Evolutionary conservation across 345 rosid species (phyloP), one percentile per base, ranked within the genome.

Genomic region (Hypericum perforatum): DNA sequence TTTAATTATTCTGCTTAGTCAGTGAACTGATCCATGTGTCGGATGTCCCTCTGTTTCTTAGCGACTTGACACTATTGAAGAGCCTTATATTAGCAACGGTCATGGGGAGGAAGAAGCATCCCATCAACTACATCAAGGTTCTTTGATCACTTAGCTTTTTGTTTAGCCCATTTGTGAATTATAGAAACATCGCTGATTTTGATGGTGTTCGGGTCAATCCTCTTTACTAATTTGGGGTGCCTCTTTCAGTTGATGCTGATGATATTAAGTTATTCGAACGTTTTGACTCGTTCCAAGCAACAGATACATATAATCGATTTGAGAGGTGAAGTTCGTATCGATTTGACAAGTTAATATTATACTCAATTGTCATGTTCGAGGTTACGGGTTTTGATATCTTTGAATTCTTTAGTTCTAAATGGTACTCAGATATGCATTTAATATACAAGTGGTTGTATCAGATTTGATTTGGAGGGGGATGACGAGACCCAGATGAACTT

Each of bases 391-490:
- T 41, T 14, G n/a, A 44, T 39, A 11, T 7, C 40, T 70, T 12
- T 6, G 12, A 57, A 9, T 46, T 37, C 32, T 1, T 15, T 13
- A 9, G 43, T 42, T 36, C 39, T 53, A 43, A 54, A 54, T 61
- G 12, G 11, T 13, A 9, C 13, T 7, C 12, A 16, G 42, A 10
- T 10, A 5, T 6, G 42, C 14, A 36, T 40, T 43, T 42, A 7
- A 41, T 32, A 15, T 51, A 41, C 54, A 56, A 67, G 32, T 22
- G 32, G 74, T 47, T 49, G 38, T 15, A 37, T 63, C 80, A 85
- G 95, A 72, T 85, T 89, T 64, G 97, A 89, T 66, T 72, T 74
- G 52, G 82, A 78, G 63, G 89, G 75, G 49, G 85, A 78, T 45
- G 85, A 70, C 29, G 88, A 82, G 45, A 79, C 83, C 45, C 83